Evolutionary conservation across 1,284 basidiomycete species (phyloP).

Genomic region (Melampsora larici-populina): DNA sequence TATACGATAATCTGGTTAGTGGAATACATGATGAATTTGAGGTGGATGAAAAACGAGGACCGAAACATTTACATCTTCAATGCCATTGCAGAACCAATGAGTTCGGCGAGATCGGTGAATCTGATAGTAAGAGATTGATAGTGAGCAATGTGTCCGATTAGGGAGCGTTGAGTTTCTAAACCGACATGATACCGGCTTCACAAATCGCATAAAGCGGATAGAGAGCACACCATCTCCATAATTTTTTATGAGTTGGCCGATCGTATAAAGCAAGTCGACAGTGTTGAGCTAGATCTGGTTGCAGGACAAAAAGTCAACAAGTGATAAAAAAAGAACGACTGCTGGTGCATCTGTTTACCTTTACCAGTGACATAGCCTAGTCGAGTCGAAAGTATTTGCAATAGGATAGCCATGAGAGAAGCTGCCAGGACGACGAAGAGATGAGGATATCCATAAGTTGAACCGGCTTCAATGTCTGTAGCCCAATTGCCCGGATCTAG

Average conservation of each 20-base stretch:
- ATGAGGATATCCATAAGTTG: slow-evolving; percentile 67
- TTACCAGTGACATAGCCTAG: slow-evolving; percentile 59
- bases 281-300: slow-evolving; percentile 50
- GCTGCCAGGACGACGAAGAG: slow-evolving; percentile 72
- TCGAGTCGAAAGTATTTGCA: slow-evolving; percentile 57
- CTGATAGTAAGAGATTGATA: slow-evolving; percentile 56
- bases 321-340: slow-evolving; percentile 33
- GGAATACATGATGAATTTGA: too few relatives aligned
- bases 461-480: slow-evolving; percentile 53
- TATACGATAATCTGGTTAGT: background rate
- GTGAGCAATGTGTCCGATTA: background rate
- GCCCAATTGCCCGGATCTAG: slow-evolving; percentile 48
- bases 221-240: slow-evolving; percentile 65
- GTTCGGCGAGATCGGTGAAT: slow-evolving; percentile 60
- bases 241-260: slow-evolving; percentile 62
- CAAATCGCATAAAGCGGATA: slow-evolving; percentile 65
- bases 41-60: too few relatives aligned
- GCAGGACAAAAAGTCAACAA: slow-evolving; percentile 47
- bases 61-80: slow-evolving; percentile 62
- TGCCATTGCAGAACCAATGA: slow-evolving; percentile 75
- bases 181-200: slow-evolving; percentile 75
- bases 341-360: slow-evolving; percentile 44
- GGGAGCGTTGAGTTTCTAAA: slow-evolving; percentile 57
- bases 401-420: slow-evolving; percentile 52
- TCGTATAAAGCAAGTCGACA: slow-evolving; percentile 58